These are phyloP conservation scores for Umbelopsis sp. DNA, from an alignment of 192 early-diverging fungal genomes.

Conservation along the genomic window DNA sequence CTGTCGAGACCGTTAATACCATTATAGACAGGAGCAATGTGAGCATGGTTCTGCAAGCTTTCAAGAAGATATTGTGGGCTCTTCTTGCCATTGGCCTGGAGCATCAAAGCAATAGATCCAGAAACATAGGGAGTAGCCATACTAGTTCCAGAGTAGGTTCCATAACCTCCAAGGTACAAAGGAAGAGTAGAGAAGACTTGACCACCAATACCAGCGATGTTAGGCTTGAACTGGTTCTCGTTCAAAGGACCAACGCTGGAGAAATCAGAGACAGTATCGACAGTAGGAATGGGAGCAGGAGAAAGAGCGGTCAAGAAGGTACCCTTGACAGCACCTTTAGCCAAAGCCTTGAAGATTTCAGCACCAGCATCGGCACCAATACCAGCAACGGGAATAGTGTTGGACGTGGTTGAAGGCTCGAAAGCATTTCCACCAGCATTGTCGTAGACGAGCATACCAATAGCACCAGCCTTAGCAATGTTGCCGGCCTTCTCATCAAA, in stretches of 20 bases:
- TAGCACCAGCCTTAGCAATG: conserved; percentile 61
- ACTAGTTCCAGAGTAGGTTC: conserved; percentile 54
- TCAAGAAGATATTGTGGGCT: conserved; percentile 31
- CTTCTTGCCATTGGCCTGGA: conserved; percentile 42
- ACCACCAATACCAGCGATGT: conserved; percentile 55
- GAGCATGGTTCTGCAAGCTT: conserved; percentile 40
- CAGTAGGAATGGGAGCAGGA: conserved; percentile 48
- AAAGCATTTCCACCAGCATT: conserved; percentile 24
- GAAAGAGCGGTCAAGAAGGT: conserved; percentile 51
- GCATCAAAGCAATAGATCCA: conserved; percentile 49
- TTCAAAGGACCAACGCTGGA: conserved; percentile 75
- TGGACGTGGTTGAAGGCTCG: conserved; percentile 33
- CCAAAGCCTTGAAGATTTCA: conserved; percentile 49
- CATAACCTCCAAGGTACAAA: conserved; percentile 43
- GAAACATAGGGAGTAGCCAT: conserved; percentile 65
- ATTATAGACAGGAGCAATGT: conserved; percentile 20
- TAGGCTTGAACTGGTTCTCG: conserved; percentile 62
- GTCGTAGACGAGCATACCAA: conserved; percentile 71
- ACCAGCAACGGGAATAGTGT: conserved; percentile 57
- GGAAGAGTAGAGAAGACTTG: conserved; percentile 59
- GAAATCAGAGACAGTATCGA: conserved; percentile 69
- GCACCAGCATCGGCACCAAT: conserved; percentile 56
- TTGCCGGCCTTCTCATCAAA: conserved; percentile 64
- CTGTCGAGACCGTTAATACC: conserved; percentile 25
- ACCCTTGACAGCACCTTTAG: conserved; percentile 42